Percentiles rank a stretch among this genome's conserved stretches.
phyloP scores from a whole-genome alignment of 371 early-diverging fungal genomes.

The Rhizopus stolonifer region DNA sequence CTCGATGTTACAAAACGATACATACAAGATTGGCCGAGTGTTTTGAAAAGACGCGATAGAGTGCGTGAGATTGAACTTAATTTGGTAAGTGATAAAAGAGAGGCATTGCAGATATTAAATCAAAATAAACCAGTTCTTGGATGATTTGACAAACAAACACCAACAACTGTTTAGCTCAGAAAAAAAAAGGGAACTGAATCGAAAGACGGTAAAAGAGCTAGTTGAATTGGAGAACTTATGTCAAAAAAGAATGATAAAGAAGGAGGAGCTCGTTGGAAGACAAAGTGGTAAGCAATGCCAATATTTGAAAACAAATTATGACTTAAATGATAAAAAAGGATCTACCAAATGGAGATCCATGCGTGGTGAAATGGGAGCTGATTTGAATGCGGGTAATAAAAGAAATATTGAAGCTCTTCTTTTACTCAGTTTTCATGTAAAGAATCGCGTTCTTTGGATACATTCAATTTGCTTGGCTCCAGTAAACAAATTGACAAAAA shows the following conservation, averaged over 20 bases:
- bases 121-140: slow-evolving; percentile 3
- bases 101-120: no score
- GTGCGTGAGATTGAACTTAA: slow-evolving; percentile 51
- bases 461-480: neutral
- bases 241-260: slow-evolving; percentile 18
- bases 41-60: slow-evolving; percentile 47
- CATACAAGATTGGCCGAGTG: slow-evolving; percentile 41
- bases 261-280: slow-evolving; percentile 50
- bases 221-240: slow-evolving; percentile 38
- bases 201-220: slow-evolving; percentile 38
- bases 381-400: neutral
- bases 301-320: no score
- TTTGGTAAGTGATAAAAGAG: slow-evolving; percentile 21
- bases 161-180: slow-evolving; percentile 13
- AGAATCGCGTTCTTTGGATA: neutral
- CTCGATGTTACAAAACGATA: slow-evolving; percentile 68
- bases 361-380: slow-evolving; percentile 41
- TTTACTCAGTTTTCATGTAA: neutral
- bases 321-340: no score
- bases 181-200: slow-evolving; percentile 10
- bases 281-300: slow-evolving; percentile 55
- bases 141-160: slow-evolving; percentile 13
- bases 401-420: neutral
- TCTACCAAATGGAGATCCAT: slow-evolving; percentile 45
- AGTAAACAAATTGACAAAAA: neutral